Evolutionary conservation across 352 stramenopile species (phyloP), one percentile per base, ranked within the genome.

Genomic region (Phytophthora syringae): DNA sequence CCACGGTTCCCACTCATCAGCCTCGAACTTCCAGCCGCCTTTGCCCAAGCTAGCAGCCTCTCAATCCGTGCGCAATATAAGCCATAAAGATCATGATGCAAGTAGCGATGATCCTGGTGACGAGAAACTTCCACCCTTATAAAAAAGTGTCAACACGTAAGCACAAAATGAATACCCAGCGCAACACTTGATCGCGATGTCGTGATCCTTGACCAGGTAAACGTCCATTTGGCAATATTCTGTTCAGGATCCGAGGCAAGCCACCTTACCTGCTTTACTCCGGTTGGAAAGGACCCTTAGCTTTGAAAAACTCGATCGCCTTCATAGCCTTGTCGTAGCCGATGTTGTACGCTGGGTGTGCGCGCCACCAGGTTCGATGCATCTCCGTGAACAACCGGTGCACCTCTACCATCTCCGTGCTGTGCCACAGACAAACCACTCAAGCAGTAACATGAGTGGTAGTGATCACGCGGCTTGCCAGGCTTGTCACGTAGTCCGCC

Each of bases 401-500:
- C 67, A 3, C 60, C 54, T 15, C 48, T 40, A 20, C 69, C 74
- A 22, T 81, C 72, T 45, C 88, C 82, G 60, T 98, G 90, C 78
- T 99, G 97, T 3, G 93, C 81, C 36, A 98, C 79, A 9, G 94
- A 98, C 21, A 99, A 74, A 2, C 97, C 97, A 62, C 90, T 98
- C 15, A 99, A 77, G 64, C 97, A 98, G 84, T 99, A 99, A 77
- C 97, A 99, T 21, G 93, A 98, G 82, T 99, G 98, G 77, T 99
- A 99, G 71, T 99, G 98, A 72, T 99, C 98, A 47, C 96, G 81
- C 7, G 79, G 69, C 74, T 99, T 99, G 49, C 90, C 95, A 0
- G 97, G 95, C 68, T 99, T 99, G 77, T 99, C 87, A 16, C 86
- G 86, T 15, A 99, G 76, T 18, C 96, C 96, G 36, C 96, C 96